These are phyloP conservation scores for Kodamaea sp. DNA, from an alignment of 1,139 yeast genomes.

Conservation along the genomic window DNA sequence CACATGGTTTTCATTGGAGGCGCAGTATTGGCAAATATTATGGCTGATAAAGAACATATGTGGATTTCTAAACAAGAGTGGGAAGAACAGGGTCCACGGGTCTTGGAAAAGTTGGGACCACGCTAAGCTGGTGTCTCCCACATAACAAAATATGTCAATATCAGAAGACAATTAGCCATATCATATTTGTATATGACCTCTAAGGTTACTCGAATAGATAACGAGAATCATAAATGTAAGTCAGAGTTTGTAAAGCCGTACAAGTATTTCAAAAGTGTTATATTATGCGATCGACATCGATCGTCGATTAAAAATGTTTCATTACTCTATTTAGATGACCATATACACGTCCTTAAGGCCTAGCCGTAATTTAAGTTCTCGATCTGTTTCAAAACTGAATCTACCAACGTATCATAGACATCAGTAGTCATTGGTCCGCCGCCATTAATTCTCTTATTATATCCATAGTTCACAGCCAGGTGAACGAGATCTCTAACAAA, in stretches of 20 bases:
- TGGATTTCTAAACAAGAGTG: conserved; percentile 97
- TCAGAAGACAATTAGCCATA: too few relatives aligned
- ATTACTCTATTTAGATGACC: too few relatives aligned
- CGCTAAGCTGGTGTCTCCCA: too few relatives aligned
- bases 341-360: too few relatives aligned
- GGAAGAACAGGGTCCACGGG: conserved; percentile 93
- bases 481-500: conserved; percentile 72
- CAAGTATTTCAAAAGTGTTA: too few relatives aligned
- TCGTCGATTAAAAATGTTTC: too few relatives aligned
- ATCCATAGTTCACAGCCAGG: conserved; percentile 74
- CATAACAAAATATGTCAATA: too few relatives aligned
- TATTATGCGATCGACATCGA: too few relatives aligned
- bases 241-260: too few relatives aligned
- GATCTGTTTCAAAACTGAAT: conserved; percentile 42
- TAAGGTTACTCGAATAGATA: too few relatives aligned
- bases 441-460: conserved; percentile 37
- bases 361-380: conserved; percentile 39
- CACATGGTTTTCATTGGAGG: conserved; percentile 99
- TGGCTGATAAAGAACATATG: conserved; percentile 98
- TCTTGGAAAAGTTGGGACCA: conserved; percentile 89
- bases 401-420: conserved; percentile 44
- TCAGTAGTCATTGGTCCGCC: conserved; percentile 38
- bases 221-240: too few relatives aligned
- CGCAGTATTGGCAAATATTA: conserved; percentile 94
- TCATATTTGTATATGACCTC: too few relatives aligned